phyloP scores from a whole-genome alignment of 1,139 yeast species.

The Geotrichum siamense region DNA sequence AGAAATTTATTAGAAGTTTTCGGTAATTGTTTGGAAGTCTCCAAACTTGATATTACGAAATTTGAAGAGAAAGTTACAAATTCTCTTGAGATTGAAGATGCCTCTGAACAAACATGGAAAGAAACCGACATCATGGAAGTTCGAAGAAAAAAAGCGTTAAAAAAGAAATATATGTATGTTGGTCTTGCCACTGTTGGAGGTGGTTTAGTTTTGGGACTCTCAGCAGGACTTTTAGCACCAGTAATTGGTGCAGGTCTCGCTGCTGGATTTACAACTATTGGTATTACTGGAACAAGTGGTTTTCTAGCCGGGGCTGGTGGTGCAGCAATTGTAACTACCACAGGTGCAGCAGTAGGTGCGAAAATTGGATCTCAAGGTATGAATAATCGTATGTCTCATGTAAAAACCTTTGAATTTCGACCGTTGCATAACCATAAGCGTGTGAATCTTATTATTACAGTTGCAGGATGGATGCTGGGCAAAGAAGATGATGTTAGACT shows the following conservation, averaged over 20 bases:
- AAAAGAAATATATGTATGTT: constrained; percentile 71
- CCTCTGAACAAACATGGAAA: constrained; percentile 63
- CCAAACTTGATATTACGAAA: constrained; percentile 63
- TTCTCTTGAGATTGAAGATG: constrained; percentile 78
- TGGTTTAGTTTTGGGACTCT: constrained; percentile 83
- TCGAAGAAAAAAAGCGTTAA: constrained; percentile 57
- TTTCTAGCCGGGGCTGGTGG: constrained; percentile 97
- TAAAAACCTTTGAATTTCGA: constrained; percentile 84
- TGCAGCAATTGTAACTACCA: constrained; percentile 85
- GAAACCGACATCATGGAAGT: constrained; percentile 65
- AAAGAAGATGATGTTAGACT: constrained; percentile 91
- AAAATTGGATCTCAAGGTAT: constrained; percentile 82
- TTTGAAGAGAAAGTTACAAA: constrained; percentile 89
- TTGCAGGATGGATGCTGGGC: constrained; percentile 98
- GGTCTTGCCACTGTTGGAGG: constrained; percentile 98
- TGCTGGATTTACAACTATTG: constrained; percentile 92
- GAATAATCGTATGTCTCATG: constrained; percentile 81
- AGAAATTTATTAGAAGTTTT: constrained; percentile 64
- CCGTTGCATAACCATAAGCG: constrained; percentile 90
- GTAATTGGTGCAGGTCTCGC: constrained; percentile 98
- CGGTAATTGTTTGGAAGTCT: constrained; percentile 53
- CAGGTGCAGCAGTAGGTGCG: constrained; percentile 90
- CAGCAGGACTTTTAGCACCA: constrained; percentile 94
- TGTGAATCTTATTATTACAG: constrained; percentile 80
- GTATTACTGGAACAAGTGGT: constrained; percentile 85